Evolutionary conservation across 176 grass and related monocot genomes (phyloP).

Genomic region (Eleusine indica): DNA sequence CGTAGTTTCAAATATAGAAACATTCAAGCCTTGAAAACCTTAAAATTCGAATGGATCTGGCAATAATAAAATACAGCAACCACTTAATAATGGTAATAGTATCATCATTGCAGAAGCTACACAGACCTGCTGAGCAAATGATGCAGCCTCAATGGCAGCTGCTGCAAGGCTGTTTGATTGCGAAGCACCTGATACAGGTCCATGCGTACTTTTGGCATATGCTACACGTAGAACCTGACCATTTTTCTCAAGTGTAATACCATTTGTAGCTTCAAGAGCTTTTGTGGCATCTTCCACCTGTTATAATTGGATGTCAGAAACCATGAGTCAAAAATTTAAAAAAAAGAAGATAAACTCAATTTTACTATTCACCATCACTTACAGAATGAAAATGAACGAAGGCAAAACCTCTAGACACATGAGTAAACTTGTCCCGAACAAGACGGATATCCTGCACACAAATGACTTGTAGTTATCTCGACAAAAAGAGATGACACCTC

Average conservation of each 20-base stretch:
- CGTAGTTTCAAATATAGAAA: not conserved
- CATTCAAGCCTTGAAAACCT: not conserved
- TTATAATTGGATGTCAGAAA: slow-evolving; percentile 29
- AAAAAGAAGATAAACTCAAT: not conserved
- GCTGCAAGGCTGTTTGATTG: slow-evolving; percentile 89
- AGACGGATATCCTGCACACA: slow-evolving; percentile 88
- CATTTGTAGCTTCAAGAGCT: slow-evolving; percentile 99
- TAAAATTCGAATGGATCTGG: not conserved
- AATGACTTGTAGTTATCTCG: slow-evolving; percentile 22
- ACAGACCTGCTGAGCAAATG: slow-evolving; percentile 96
- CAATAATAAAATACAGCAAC: slow-evolving; percentile 10
- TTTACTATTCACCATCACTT: slow-evolving; percentile 36
- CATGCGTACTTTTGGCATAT: slow-evolving; percentile 96
- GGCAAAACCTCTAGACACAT: slow-evolving; percentile 97
- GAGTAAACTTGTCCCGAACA: slow-evolving; percentile 98
- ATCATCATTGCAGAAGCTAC: slow-evolving; percentile 16
- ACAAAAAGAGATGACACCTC: slow-evolving; percentile 17
- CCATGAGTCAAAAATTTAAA: slow-evolving; percentile 7
- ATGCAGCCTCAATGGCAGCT: slow-evolving; percentile 98
- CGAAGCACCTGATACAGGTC: slow-evolving; percentile 62
- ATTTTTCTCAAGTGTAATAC: slow-evolving; percentile 86
- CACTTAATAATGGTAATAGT: not conserved
- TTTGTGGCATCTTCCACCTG: slow-evolving; percentile 97
- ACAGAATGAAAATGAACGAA: slow-evolving; percentile 98
- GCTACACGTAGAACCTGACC: slow-evolving; percentile 91